Evolutionary conservation across 257 asterid species (phyloP).

Genomic region (Nicotiana benthamiana): DNA sequence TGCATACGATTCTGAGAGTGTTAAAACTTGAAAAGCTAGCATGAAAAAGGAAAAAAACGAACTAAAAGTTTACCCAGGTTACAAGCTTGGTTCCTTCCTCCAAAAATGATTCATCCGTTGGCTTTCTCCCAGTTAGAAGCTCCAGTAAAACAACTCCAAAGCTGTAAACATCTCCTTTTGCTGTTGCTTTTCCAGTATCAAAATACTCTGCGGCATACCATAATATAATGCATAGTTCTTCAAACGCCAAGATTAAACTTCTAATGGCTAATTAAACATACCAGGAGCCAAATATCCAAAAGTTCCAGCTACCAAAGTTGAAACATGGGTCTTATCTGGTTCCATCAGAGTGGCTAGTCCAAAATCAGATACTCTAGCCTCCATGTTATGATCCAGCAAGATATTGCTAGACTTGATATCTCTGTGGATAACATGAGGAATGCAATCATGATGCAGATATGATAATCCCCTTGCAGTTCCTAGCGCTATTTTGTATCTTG

Average conservation of each 20-base stretch:
- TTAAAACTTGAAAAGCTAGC: background rate
- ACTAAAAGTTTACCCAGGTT: constrained; percentile 58
- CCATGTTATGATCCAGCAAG: constrained; percentile 60
- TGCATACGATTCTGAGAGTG: background rate
- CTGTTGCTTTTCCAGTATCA: constrained; percentile 85
- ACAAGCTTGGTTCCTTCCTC: constrained; percentile 96
- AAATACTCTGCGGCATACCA: constrained; percentile 58
- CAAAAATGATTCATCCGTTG: constrained; percentile 64
- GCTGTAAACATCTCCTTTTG: constrained; percentile 88
- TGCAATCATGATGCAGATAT: constrained; percentile 86
- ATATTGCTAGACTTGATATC: constrained; percentile 88
- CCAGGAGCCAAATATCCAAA: constrained; percentile 92
- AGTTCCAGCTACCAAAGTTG: constrained; percentile 85
- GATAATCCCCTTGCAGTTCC: constrained; percentile 90
- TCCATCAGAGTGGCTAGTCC: constrained; percentile 89
- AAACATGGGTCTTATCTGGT: constrained; percentile 76
- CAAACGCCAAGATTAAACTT: background rate
- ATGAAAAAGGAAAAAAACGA: background rate
- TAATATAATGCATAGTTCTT: background rate
- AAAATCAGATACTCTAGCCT: constrained; percentile 73
- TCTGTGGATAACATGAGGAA: constrained; percentile 84
- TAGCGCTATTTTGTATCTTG: constrained; percentile 67
- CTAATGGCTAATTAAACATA: constrained; percentile 14
- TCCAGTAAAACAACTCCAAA: constrained; percentile 86
- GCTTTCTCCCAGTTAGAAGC: constrained; percentile 76